Evolutionary conservation across 768 basidiomycete genomes (phyloP).

Genomic region (Fistulinella prunicolor): DNA sequence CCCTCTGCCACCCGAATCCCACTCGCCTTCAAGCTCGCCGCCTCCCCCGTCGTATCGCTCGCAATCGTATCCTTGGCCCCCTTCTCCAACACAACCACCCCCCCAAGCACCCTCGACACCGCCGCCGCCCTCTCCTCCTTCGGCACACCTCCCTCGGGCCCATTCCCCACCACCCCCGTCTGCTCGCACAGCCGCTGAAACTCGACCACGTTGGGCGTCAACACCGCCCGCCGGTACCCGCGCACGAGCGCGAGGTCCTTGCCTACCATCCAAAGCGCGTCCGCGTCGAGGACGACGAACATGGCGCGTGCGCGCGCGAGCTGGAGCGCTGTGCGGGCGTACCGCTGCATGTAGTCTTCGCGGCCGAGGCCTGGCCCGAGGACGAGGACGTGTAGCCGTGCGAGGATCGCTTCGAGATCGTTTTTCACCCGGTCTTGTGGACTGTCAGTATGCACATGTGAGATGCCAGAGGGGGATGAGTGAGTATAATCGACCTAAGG

Average conservation of each 20-base stretch:
- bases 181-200: conserved; percentile 81
- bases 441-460: conserved; percentile 32
- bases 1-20: conserved; percentile 39
- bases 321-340: conserved; percentile 69
- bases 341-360: conserved; percentile 84
- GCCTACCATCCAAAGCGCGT: conserved; percentile 82
- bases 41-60: conserved; percentile 62
- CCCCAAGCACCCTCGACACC: conserved; percentile 75
- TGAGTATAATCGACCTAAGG: no score
- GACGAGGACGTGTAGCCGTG: conserved; percentile 87
- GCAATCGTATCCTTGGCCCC: conserved; percentile 81
- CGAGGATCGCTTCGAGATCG: conserved; percentile 65
- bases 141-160: conserved; percentile 49
- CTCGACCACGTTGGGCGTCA: conserved; percentile 95
- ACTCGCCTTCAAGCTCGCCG: conserved; percentile 44
- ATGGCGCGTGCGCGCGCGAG: conserved; percentile 73
- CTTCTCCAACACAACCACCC: conserved; percentile 89
- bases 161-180: no score
- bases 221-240: conserved; percentile 82
- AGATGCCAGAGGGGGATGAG: background rate
- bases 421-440: conserved; percentile 45
- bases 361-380: conserved; percentile 95
- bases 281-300: conserved; percentile 94
- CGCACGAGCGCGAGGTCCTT: conserved; percentile 68
- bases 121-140: conserved; percentile 57